A percentile compares a stretch with the other conserved stretches of the same genome.
Conservation (phyloP, 495 filamentous ascomycete genomes). For the Tetracladium marchalianum region DNA sequence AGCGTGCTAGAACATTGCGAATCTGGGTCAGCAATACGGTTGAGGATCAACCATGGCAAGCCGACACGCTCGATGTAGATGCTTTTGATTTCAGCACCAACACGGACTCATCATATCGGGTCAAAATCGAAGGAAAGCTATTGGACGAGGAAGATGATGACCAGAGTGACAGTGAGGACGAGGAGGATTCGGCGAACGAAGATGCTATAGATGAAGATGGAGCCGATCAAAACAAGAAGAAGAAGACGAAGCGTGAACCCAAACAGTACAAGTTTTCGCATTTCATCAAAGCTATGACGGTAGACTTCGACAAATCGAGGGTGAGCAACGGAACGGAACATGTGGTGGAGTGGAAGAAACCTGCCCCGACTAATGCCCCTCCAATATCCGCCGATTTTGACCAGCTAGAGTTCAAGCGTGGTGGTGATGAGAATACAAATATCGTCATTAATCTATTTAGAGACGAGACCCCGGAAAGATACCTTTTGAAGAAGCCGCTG, state of each 20-base stretch:
- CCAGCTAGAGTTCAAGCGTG: slow-evolving; percentile 80
- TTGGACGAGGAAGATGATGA: slow-evolving; percentile 61
- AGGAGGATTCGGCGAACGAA: slow-evolving; percentile 30
- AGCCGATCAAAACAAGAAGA: slow-evolving; percentile 27
- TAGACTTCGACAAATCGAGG: slow-evolving; percentile 67
- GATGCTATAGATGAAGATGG: slow-evolving; percentile 56
- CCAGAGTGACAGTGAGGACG: slow-evolving; percentile 45
- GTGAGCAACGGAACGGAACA: slow-evolving; percentile 45
- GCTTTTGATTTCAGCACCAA: slow-evolving; percentile 66
- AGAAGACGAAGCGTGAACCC: slow-evolving; percentile 26
- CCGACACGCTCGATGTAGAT: slow-evolving; percentile 49
- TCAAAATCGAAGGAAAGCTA: slow-evolving; percentile 89
- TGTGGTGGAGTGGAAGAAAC: slow-evolving; percentile 63
- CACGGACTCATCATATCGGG: slow-evolving; percentile 64
- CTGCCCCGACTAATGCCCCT: slow-evolving; percentile 39
- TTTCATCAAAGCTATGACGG: slow-evolving; percentile 85
- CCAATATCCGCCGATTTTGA: slow-evolving; percentile 68
- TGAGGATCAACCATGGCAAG: slow-evolving; percentile 92
- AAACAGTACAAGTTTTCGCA: slow-evolving; percentile 59
- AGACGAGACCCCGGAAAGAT: slow-evolving; percentile 81
- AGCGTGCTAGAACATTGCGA: slow-evolving; percentile 74
- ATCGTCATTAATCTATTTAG: slow-evolving; percentile 78
- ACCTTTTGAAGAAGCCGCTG: slow-evolving; percentile 62
- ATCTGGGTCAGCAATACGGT: slow-evolving; percentile 95
- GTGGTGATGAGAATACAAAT: slow-evolving; percentile 86